Evolutionary conservation across 257 asterid genomes (phyloP), one percentile per base, ranked within the genome.

Genomic region (Verbena officinalis): DNA sequence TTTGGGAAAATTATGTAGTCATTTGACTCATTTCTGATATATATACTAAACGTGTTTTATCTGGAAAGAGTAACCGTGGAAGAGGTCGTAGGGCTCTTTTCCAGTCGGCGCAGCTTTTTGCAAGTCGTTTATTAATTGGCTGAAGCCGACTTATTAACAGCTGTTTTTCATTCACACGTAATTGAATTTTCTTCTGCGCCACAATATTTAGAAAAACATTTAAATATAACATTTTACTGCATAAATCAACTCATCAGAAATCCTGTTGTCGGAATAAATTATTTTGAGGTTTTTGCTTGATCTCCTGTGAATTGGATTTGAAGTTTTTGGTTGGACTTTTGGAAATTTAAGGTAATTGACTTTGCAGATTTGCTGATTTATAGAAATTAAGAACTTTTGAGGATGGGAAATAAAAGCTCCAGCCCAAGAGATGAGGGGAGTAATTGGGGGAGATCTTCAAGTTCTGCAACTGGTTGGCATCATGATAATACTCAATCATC

Each of bases 361-460:
- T 59, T 61, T 13, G 33, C 70, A 55, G 69, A 53, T 69, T 77
- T 13, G 53, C 30, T 40, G 45, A 11, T n/a, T 44, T 24, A 40
- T 30, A 30, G 53, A 34, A 46, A 42, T 24, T 21, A 22, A 65
- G 62, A 45, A 55, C 8, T 34, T 31, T 60, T 49, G 53, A 12
- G 45, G 38, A 93, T 93, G 99, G 99, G 99, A 56, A 91, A 73
- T 62, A 86, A 74, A 75, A 84, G 84, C 75, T 93, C 97, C 17
- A 87, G 84, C 51, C 69, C 78, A 13, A 55, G 70, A 21, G 27
- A 27, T 27, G n/a, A 73, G 33, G 87, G 58, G 16, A 81, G 75
- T 9, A 80, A 73, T 69, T 53, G 77, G 81, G 79, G 89, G 61
- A 90, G 77, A 70, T 76, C 93, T 52, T 73, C 96, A 31, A 40